A percentile compares a stretch with the other conserved stretches of the same genome.
Evolutionary conservation across 805 yeast genomes (phyloP).

Genomic region (Pichia rugopelliculosa): DNA sequence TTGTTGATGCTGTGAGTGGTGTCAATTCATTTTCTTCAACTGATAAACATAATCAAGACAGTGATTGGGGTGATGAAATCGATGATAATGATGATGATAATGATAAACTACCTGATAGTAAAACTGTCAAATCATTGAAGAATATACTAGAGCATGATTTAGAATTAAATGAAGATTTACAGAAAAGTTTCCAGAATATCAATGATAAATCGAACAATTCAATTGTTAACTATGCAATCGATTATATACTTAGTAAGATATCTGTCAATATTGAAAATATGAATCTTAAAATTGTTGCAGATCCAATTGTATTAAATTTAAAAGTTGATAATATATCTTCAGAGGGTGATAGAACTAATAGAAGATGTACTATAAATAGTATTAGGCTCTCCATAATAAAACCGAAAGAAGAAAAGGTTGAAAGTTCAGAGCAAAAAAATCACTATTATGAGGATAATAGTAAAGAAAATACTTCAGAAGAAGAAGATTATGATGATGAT

Average conservation of each 20-base stretch:
- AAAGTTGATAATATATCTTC: constrained; percentile 28
- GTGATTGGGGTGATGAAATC: constrained; percentile 23
- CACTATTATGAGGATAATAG: constrained; percentile 3
- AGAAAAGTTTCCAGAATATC: constrained; percentile 10
- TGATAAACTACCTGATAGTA: constrained; percentile 1
- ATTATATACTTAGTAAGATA: constrained; percentile 56
- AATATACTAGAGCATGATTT: constrained; percentile 1
- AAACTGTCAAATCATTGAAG: background rate
- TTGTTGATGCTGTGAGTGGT: constrained; percentile 34
- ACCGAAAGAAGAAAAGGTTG: constrained; percentile 30
- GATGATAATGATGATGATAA: constrained; percentile 10
- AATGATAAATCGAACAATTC: constrained; percentile 10
- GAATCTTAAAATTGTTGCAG: constrained; percentile 42
- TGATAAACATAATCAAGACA: background rate
- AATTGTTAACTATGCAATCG: constrained; percentile 45
- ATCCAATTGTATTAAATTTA: constrained; percentile 31
- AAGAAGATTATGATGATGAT: constrained; percentile 30
- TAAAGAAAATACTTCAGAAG: background rate
- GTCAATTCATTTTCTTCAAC: constrained; percentile 2
- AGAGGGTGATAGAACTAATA: constrained; percentile 38
- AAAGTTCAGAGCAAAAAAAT: constrained; percentile 1
- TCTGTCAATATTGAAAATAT: constrained; percentile 43
- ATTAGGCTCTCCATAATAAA: constrained; percentile 34
- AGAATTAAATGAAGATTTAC: constrained; percentile 1
- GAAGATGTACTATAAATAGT: constrained; percentile 35